These are phyloP conservation scores for Claviceps sp. DNA, from an alignment of 2,329 filamentous ascomycete species.

Conservation along the genomic window DNA sequence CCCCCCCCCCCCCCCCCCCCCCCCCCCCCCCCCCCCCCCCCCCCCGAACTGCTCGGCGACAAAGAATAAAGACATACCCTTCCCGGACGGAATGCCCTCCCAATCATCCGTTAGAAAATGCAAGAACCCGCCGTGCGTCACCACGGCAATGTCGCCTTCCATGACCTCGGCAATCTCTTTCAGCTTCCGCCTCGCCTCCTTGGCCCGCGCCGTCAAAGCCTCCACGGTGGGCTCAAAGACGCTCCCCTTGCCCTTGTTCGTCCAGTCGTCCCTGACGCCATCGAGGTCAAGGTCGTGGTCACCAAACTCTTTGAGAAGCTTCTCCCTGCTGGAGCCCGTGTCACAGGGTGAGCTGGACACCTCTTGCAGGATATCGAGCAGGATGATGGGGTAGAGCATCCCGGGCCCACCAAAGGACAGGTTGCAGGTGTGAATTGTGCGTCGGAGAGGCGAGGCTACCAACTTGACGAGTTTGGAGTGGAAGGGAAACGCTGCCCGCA, in stretches of 20 bases:
- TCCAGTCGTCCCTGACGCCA: slow-evolving; percentile 55
- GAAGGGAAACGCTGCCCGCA: slow-evolving; percentile 50
- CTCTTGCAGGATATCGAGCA: slow-evolving; percentile 68
- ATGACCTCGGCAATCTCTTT: slow-evolving; percentile 25
- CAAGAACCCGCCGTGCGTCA: slow-evolving; percentile 72
- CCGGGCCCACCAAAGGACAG: slow-evolving; percentile 45
- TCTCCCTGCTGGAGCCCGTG: slow-evolving; percentile 45
- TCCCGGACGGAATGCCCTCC: slow-evolving; percentile 38
- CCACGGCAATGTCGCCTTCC: slow-evolving; percentile 56
- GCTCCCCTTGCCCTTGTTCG: slow-evolving; percentile 40
- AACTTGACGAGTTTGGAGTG: slow-evolving; percentile 55
- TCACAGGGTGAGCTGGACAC: slow-evolving; percentile 64
- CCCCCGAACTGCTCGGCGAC: neutral
- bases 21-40: too few species aligned
- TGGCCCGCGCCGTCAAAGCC: slow-evolving; percentile 47
- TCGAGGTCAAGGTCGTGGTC: slow-evolving; percentile 47
- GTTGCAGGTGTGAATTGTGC: slow-evolving; percentile 68
- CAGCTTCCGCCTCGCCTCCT: slow-evolving; percentile 46
- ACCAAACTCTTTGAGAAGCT: slow-evolving; percentile 48
- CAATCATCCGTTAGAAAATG: slow-evolving; percentile 81
- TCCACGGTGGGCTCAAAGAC: slow-evolving; percentile 32
- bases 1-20: too few species aligned
- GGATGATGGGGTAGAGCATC: slow-evolving; percentile 36
- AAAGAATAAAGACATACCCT: slow-evolving; percentile 21
- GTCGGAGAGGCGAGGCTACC: slow-evolving; percentile 64